Evolutionary conservation across 768 basidiomycete genomes (phyloP).

Genomic region (Tylopilus sp.): DNA sequence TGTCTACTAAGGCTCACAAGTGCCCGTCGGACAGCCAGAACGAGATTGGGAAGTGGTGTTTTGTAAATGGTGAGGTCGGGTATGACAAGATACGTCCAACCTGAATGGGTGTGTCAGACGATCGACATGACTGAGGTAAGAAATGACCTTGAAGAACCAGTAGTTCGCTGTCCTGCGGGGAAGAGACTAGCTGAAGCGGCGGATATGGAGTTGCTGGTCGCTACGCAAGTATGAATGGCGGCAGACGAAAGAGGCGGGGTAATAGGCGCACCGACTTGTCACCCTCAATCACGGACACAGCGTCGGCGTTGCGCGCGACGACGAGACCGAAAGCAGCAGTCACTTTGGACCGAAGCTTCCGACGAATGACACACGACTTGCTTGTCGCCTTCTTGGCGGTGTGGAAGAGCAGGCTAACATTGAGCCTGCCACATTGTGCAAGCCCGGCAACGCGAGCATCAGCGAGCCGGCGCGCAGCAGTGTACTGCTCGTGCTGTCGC

Average conservation of each 20-base stretch:
- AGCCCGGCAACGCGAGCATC: constrained; percentile 6
- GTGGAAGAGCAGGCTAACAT: constrained; percentile 18
- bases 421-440: constrained; percentile 7
- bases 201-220: not conserved
- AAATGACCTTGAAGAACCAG: constrained; percentile 19
- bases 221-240: not conserved
- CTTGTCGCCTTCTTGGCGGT: constrained; percentile 24
- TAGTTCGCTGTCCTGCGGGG: not conserved
- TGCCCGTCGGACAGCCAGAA: constrained; percentile 22
- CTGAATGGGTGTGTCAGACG: constrained; percentile 8
- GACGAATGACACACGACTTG: constrained; percentile 22
- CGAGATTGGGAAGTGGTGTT: constrained; percentile 21
- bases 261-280: not conserved
- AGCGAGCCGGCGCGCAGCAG: not conserved
- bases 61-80: constrained; percentile 25
- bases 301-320: constrained; percentile 14
- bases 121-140: not conserved
- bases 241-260: not conserved
- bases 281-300: not conserved
- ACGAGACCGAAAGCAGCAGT: constrained; percentile 18
- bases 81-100: constrained; percentile 28
- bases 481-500: not conserved
- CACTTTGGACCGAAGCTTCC: constrained; percentile 21
- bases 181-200: constrained; percentile 1
- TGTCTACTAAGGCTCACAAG: constrained; percentile 11